Percentiles rank a stretch among this genome's conserved stretches.
Conservation (phyloP, 2,329 filamentous ascomycete species). For the Phialophora verrucosa region DNA sequence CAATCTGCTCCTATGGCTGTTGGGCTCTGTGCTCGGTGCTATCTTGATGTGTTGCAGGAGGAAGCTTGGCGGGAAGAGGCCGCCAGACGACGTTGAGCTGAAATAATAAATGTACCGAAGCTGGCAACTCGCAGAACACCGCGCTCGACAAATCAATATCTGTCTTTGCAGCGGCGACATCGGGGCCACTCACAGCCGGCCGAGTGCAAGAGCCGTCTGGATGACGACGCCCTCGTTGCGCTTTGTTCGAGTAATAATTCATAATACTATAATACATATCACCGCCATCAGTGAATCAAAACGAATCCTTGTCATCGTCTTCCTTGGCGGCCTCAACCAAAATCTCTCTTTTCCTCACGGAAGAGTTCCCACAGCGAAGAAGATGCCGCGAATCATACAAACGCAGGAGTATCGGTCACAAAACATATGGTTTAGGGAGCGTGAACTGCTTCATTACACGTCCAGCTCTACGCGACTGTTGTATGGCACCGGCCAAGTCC, state of each 20-base stretch:
- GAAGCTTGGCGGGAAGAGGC: constrained; percentile 12
- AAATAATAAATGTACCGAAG: background rate
- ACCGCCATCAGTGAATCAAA: background rate
- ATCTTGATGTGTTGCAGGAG: constrained; percentile 19
- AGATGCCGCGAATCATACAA: too few species aligned
- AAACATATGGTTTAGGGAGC: too few species aligned
- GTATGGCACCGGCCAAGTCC: too few species aligned
- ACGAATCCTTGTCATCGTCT: background rate
- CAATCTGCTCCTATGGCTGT: constrained; percentile 20
- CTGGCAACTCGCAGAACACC: background rate
- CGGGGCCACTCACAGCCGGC: background rate
- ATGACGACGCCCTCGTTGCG: background rate
- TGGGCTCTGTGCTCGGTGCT: constrained; percentile 3
- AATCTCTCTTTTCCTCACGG: background rate
- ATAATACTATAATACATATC: background rate
- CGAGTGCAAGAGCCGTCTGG: background rate
- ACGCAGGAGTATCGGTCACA: too few species aligned
- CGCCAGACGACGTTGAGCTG: constrained; percentile 11
- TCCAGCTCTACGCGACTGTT: too few species aligned
- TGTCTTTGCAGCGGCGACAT: background rate
- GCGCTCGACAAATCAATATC: background rate
- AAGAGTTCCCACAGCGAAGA: too few species aligned
- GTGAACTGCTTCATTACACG: too few species aligned
- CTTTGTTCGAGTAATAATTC: background rate
- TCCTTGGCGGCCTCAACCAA: background rate